These are phyloP conservation scores for Diplodia intermedia DNA, from an alignment of 2,329 filamentous ascomycete species.

Conservation along the genomic window DNA sequence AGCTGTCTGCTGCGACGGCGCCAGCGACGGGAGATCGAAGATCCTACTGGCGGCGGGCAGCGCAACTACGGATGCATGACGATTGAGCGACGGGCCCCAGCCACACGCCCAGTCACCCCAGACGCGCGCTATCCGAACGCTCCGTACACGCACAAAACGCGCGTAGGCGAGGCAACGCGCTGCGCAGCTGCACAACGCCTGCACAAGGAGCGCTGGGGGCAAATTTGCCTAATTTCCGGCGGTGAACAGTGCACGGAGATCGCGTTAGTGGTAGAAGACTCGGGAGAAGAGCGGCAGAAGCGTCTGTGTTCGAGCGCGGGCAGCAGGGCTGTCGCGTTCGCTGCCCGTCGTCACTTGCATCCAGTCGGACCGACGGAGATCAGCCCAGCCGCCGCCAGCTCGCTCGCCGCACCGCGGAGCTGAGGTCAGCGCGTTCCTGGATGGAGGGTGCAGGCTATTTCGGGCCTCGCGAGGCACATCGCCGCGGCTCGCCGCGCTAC, in stretches of 20 bases:
- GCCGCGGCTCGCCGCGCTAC: slow-evolving; percentile 20
- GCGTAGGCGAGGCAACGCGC: slow-evolving; percentile 27
- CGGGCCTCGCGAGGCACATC: slow-evolving; percentile 2
- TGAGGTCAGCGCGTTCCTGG: slow-evolving; percentile 31
- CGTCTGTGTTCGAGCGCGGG: slow-evolving; percentile 31
- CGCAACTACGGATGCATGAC: slow-evolving; percentile 13
- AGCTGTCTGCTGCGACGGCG: slow-evolving; percentile 1
- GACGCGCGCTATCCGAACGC: slow-evolving; percentile 22
- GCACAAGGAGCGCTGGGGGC: slow-evolving; percentile 23
- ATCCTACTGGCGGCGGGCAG: slow-evolving; percentile 2
- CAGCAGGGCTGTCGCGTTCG: slow-evolving; percentile 33
- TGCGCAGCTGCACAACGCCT: slow-evolving; percentile 37
- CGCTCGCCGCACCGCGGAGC: slow-evolving; percentile 22
- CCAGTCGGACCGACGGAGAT: slow-evolving; percentile 29
- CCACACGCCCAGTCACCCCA: slow-evolving; percentile 28
- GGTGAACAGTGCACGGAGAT: slow-evolving; percentile 38
- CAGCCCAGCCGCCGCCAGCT: slow-evolving; percentile 13
- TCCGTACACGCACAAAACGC: slow-evolving; percentile 13
- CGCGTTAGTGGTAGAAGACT: slow-evolving; percentile 42
- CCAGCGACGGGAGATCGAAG: slow-evolving; percentile 22
- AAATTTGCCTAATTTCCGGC: slow-evolving; percentile 35
- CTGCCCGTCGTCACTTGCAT: slow-evolving; percentile 27
- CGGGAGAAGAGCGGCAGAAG: slow-evolving; percentile 51
- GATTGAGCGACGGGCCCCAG: slow-evolving; percentile 19
- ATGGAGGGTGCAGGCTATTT: slow-evolving; percentile 11